Conservation (phyloP, 106 monocot species). For the Narthecium ossifragum region DNA sequence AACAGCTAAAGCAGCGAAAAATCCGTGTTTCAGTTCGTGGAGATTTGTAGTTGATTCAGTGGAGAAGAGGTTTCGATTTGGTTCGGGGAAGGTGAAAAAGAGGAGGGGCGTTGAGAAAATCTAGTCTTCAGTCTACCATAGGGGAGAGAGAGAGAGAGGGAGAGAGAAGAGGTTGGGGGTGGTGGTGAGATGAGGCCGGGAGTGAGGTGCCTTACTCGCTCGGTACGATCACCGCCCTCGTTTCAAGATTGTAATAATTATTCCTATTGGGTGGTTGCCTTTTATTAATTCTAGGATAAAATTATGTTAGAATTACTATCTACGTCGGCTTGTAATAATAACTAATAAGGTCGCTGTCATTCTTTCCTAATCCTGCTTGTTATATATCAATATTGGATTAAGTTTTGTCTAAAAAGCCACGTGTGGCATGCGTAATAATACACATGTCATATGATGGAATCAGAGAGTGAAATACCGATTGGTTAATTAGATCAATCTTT, state of each 20-base stretch:
- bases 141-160: not conserved
- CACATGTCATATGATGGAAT: too few relatives aligned
- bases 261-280: too few relatives aligned
- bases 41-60: too few relatives aligned
- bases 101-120: not conserved
- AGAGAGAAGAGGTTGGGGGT: not conserved
- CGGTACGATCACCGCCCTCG: not conserved
- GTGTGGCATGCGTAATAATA: too few relatives aligned
- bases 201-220: not conserved
- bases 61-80: not conserved
- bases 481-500: too few relatives aligned
- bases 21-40: too few relatives aligned
- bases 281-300: too few relatives aligned
- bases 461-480: too few relatives aligned
- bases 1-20: not conserved
- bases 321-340: not conserved
- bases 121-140: conserved; percentile 1
- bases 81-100: not conserved
- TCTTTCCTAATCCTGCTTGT: not conserved
- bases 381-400: not conserved
- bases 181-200: not conserved
- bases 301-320: not conserved
- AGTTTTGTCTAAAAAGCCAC: too few relatives aligned
- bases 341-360: not conserved
- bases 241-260: not conserved